Evolutionary conservation across 2,329 filamentous ascomycete genomes (phyloP).

Genomic region (Diaporthe capsici): DNA sequence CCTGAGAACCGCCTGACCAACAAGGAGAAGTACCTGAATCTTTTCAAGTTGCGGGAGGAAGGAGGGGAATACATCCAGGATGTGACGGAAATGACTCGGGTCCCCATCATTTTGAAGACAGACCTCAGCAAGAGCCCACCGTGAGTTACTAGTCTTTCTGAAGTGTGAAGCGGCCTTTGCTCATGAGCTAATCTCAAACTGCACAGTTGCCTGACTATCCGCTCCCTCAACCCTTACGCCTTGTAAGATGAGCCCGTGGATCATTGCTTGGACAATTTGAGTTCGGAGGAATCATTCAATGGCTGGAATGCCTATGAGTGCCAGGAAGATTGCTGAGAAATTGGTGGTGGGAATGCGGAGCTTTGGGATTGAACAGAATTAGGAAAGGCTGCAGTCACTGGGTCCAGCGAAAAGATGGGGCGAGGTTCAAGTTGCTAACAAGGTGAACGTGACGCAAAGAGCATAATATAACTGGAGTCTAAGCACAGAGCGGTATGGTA

Average conservation of each 20-base stretch:
- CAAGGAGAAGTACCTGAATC: constrained; percentile 95
- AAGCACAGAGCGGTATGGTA: constrained; percentile 34
- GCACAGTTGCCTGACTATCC: constrained; percentile 83
- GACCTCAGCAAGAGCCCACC: constrained; percentile 98
- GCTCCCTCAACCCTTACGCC: constrained; percentile 85
- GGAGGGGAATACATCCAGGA: constrained; percentile 98
- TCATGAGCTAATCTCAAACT: constrained; percentile 51
- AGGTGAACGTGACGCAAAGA: constrained; percentile 13
- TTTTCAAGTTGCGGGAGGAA: constrained; percentile 92
- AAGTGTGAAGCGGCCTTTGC: constrained; percentile 44
- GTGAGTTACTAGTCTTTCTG: constrained; percentile 73
- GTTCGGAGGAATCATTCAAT: neutral
- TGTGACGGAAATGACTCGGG: constrained; percentile 95
- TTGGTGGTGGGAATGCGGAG: neutral
- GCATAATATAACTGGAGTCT: constrained; percentile 34
- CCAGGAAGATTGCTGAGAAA: neutral
- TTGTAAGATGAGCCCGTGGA: constrained; percentile 48
- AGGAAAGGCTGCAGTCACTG: neutral
- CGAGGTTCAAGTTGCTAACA: neutral
- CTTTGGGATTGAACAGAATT: constrained; percentile 28
- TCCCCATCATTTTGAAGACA: constrained; percentile 98
- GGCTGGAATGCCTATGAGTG: constrained; percentile 42
- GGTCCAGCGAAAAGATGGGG: neutral
- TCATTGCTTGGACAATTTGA: neutral
- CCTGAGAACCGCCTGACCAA: constrained; percentile 86